Conservation (phyloP, 768 basidiomycete genomes). For the Postia placenta region DNA sequence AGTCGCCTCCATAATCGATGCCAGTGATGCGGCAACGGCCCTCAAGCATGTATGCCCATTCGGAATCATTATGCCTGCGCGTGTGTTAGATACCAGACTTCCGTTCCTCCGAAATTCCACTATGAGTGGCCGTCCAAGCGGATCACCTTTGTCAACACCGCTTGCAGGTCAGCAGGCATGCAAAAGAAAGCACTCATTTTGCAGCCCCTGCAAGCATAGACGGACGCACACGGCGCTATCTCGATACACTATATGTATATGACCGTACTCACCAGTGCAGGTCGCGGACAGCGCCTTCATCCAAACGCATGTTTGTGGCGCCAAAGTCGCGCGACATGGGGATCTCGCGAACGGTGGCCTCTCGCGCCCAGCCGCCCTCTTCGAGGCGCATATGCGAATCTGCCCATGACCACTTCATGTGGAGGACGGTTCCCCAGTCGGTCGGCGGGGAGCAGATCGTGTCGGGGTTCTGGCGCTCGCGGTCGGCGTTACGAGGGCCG, state of each 20-base stretch:
- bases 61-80: conserved; percentile 19
- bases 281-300: conserved; percentile 30
- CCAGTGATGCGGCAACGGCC: conserved; percentile 33
- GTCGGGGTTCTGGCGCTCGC: conserved; percentile 1
- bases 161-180: too few relatives aligned
- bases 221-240: too few relatives aligned
- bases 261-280: conserved; percentile 27
- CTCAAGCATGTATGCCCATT: conserved; percentile 28
- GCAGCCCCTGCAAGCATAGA: too few relatives aligned
- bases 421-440: conserved; percentile 2
- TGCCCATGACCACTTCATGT: conserved; percentile 3
- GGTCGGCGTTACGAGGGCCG: conserved; percentile 2
- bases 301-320: conserved; percentile 29
- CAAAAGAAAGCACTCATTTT: too few relatives aligned
- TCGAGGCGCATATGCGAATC: conserved; percentile 4
- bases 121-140: too few relatives aligned
- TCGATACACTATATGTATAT: too few relatives aligned
- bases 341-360: conserved; percentile 3
- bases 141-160: too few relatives aligned
- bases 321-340: conserved; percentile 13
- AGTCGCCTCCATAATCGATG: conserved; percentile 39
- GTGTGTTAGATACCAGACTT: neutral
- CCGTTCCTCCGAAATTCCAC: too few relatives aligned
- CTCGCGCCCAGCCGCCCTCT: conserved; percentile 4
- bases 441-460: neutral